Conservation (phyloP, 352 stramenopile genomes). For the Globisporangium alternatum region DNA sequence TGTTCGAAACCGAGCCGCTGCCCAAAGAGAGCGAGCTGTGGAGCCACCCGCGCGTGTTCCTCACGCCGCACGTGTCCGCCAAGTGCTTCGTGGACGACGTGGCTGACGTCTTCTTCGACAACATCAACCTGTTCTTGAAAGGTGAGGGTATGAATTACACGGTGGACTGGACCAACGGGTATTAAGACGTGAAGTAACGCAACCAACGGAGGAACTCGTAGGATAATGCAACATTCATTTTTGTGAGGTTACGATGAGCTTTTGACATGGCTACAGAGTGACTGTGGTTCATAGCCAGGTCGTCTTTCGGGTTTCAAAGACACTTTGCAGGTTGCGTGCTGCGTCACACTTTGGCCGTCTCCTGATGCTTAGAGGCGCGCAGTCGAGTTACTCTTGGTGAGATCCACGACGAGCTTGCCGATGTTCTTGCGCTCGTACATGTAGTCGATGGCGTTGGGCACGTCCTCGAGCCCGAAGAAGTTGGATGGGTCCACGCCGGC, state of each 20-base stretch:
- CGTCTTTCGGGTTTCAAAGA: neutral
- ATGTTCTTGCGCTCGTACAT: conserved; percentile 66
- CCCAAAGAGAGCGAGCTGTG: conserved; percentile 57
- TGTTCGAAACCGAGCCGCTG: conserved; percentile 54
- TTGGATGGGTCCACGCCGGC: conserved; percentile 35
- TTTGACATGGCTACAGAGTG: neutral
- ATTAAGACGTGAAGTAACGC: conserved; percentile 24
- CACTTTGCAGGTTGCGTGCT: neutral
- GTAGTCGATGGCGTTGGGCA: conserved; percentile 51
- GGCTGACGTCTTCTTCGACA: conserved; percentile 69
- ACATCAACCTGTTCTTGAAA: conserved; percentile 43
- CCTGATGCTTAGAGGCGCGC: conserved; percentile 50
- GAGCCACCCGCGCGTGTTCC: conserved; percentile 48
- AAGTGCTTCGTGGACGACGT: conserved; percentile 75
- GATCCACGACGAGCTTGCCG: conserved; percentile 73
- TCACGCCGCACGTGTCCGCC: conserved; percentile 85
- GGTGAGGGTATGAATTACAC: conserved; percentile 38
- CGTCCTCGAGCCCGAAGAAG: conserved; percentile 46
- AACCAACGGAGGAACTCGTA: neutral
- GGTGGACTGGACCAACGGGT: conserved; percentile 52
- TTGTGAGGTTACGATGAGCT: neutral
- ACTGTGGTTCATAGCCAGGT: neutral
- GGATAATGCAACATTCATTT: neutral
- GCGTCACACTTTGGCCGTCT: conserved; percentile 17
- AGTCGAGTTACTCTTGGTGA: conserved; percentile 38